These are phyloP conservation scores for Sarcodon sp. DNA, from an alignment of 768 basidiomycete species.

Conservation along the genomic window DNA sequence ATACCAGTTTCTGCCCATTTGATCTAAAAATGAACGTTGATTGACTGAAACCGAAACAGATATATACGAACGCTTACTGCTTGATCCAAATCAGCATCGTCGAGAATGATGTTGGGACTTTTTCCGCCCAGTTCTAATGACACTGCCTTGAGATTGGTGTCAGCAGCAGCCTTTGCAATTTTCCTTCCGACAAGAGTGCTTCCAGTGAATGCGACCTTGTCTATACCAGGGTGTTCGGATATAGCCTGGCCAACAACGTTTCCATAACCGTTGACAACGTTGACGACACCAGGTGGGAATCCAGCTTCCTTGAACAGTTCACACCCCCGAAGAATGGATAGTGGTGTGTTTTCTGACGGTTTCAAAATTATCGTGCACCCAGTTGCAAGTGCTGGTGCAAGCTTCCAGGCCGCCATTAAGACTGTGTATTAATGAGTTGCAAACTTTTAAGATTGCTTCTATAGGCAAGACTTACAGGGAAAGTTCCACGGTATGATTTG, in stretches of 20 bases:
- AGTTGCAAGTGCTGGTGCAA: conserved; percentile 64
- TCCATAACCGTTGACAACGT: conserved; percentile 67
- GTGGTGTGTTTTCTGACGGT: conserved; percentile 69
- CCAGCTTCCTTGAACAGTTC: conserved; percentile 55
- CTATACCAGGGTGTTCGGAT: conserved; percentile 45
- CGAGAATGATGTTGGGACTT: conserved; percentile 58
- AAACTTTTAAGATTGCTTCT: not conserved
- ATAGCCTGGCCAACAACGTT: conserved; percentile 59
- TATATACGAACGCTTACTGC: conserved; percentile 23
- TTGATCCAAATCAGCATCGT: conserved; percentile 61
- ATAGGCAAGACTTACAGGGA: conserved; percentile 74
- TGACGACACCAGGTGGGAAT: conserved; percentile 68
- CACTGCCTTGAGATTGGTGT: conserved; percentile 75
- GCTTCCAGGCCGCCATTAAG: conserved; percentile 61
- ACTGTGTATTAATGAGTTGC: conserved; percentile 11
- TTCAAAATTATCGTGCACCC: conserved; percentile 75
- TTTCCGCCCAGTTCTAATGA: conserved; percentile 79
- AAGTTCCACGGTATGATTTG: conserved; percentile 87
- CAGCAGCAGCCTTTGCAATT: conserved; percentile 68
- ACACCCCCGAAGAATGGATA: conserved; percentile 41
- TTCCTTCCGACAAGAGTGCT: conserved; percentile 69
- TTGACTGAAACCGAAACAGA: not conserved
- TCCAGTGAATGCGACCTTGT: conserved; percentile 81
- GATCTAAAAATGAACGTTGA: conserved; percentile 11
- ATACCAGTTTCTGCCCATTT: conserved; percentile 63